These are phyloP conservation scores for Verticillium nonalfalfae DNA, from an alignment of 2,329 filamentous ascomycete genomes.

Conservation along the genomic window DNA sequence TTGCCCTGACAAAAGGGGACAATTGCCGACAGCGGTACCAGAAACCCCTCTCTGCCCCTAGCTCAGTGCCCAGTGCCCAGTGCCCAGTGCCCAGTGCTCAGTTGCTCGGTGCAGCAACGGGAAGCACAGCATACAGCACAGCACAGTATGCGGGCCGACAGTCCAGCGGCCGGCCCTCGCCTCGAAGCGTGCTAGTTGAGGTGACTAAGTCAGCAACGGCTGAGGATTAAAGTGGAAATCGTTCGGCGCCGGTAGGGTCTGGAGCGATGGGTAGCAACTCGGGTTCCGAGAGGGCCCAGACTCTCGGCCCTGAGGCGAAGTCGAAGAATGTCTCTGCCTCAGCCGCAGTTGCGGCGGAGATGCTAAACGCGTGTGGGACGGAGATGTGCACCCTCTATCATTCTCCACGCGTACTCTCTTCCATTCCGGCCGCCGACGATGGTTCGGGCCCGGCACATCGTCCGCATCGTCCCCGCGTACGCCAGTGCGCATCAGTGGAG, in stretches of 20 bases:
- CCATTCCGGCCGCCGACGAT: background rate
- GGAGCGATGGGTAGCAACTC: background rate
- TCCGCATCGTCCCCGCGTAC: background rate
- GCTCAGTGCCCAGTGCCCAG: no score
- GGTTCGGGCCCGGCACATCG: background rate
- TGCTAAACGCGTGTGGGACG: background rate
- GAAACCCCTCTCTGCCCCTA: background rate
- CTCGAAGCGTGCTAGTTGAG: background rate
- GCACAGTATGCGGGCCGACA: background rate
- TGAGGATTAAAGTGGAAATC: background rate
- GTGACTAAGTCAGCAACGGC: background rate
- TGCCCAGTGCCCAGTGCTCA: no score
- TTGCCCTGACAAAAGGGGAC: background rate
- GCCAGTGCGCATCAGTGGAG: background rate
- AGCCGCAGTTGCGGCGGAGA: background rate
- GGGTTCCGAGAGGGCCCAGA: background rate
- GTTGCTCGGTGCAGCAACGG: background rate
- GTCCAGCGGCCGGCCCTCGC: background rate
- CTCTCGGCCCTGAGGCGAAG: background rate
- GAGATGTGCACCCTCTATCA: background rate
- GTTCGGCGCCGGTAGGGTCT: background rate
- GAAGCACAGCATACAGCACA: no score
- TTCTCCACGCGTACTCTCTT: background rate
- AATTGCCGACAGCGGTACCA: background rate
- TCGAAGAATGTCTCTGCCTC: background rate